Base-by-base conservation (phyloP, 768 basidiomycete genomes). In the Naganishia vishniacii region DNA sequence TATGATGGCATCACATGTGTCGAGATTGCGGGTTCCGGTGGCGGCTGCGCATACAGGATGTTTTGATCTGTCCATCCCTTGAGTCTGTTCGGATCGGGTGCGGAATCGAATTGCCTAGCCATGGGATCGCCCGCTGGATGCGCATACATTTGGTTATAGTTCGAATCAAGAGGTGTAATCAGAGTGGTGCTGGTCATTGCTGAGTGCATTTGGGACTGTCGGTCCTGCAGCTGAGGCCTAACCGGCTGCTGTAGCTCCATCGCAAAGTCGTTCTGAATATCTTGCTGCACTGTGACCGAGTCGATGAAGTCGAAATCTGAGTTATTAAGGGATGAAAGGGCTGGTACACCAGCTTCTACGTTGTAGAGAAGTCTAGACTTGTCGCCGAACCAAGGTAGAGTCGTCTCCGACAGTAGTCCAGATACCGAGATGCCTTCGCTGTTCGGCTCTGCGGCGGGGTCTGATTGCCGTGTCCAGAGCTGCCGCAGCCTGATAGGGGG, bases 61-160 rank as follows among this genome's bases (percentile, higher is more conserved):
- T n/a, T n/a, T 6, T 37, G 20, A 40, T 56, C n/a, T 40, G 53
- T 40, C 53, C 53, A 56, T 16, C 34, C 34, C 31, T n/a, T 37
- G 20, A 40, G 15, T 41, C 40, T 56, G 20, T 23, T 34, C 18
- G 20, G 18, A n/a, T 56, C n/a, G 5, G 32, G 12, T 56, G 34
- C 40, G n/a, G n/a, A 20, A 31, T 8, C n/a, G 29, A 26, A 20
- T 11, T 51, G n/a, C 7, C 15, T n/a, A 44, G 5, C 18, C 11
- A 18, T 18, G n/a, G 11, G 18, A n/a, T 8, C n/a, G 42, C n/a
- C n/a, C 6, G 11, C 13, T 5, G 18, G 42, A 15, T 51, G 49
- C 2, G 7, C 31, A 18, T 34, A 34, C n/a, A 18, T 20, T n/a
- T 44, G 42, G n/a, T 44, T n/a, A 20, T 44, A n/a, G 7, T 37